phyloP scores from a whole-genome alignment of 1,284 basidiomycete genomes.

The Heterobasidion irregulare region DNA sequence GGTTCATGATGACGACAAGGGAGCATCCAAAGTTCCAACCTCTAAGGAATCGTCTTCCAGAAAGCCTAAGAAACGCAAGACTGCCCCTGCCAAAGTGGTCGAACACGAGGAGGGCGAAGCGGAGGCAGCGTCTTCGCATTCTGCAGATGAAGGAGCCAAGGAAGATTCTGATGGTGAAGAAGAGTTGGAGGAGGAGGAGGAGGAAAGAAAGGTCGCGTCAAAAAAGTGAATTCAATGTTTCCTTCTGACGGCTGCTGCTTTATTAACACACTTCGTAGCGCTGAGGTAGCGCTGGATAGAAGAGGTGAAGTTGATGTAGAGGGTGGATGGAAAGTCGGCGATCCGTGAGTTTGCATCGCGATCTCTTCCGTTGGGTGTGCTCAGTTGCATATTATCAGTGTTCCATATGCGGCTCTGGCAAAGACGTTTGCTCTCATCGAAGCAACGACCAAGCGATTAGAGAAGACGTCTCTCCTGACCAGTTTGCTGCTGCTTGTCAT shows the following conservation, averaged over 20 bases:
- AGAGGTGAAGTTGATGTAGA: slow-evolving; percentile 70
- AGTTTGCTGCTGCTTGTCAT: slow-evolving; percentile 88
- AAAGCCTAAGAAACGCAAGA: not conserved
- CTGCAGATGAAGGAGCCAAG: slow-evolving; percentile 35
- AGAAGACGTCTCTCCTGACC: slow-evolving; percentile 87
- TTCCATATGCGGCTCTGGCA: slow-evolving; percentile 90
- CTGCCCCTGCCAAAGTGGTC: not conserved
- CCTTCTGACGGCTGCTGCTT: not conserved
- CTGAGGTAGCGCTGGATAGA: slow-evolving; percentile 57
- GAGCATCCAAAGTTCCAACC: not conserved
- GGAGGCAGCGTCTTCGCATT: slow-evolving; percentile 13
- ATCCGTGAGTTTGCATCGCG: slow-evolving; percentile 51
- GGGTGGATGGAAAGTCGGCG: slow-evolving; percentile 82
- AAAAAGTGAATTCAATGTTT: slow-evolving; percentile 46
- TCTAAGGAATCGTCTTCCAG: not conserved
- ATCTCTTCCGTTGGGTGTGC: not conserved
- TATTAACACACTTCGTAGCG: slow-evolving; percentile 34
- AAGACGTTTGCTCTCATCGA: slow-evolving; percentile 89
- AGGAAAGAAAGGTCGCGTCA: slow-evolving; percentile 43
- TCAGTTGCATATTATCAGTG: slow-evolving; percentile 19
- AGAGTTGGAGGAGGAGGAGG: slow-evolving; percentile 33
- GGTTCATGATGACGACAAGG: not conserved
- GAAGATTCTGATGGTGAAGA: slow-evolving; percentile 40
- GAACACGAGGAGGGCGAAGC: slow-evolving; percentile 9
- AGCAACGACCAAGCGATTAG: slow-evolving; percentile 91